Conservation (phyloP, 202 grass and related monocot genomes). For the Saccharum hybrid region DNA sequence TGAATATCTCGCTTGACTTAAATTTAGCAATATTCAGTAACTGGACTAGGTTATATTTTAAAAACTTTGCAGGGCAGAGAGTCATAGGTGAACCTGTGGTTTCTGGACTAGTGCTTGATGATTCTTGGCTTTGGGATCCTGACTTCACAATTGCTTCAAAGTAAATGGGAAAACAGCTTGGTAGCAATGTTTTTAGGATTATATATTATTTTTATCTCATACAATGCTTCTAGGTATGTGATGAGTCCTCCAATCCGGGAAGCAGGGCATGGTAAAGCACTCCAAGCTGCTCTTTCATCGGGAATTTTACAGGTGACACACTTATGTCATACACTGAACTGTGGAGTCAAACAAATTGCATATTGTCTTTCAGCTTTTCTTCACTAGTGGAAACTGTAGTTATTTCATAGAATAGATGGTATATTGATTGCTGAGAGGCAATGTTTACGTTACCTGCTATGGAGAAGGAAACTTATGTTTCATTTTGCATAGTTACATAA, state of each 20-base stretch:
- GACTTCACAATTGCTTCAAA: slow-evolving; percentile 85
- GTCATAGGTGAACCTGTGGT: slow-evolving; percentile 92
- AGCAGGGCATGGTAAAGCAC: slow-evolving; percentile 79
- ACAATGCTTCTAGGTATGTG: slow-evolving; percentile 75
- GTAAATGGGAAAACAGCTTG: slow-evolving; percentile 44
- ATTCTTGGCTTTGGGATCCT: slow-evolving; percentile 96
- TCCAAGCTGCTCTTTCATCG: slow-evolving; percentile 87
- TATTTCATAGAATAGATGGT: background rate
- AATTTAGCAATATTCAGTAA: slow-evolving; percentile 18
- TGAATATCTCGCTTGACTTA: slow-evolving; percentile 6
- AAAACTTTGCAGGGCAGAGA: slow-evolving; percentile 72
- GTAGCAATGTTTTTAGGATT: slow-evolving; percentile 28
- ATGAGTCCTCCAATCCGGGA: slow-evolving; percentile 97
- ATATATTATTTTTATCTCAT: slow-evolving; percentile 42
- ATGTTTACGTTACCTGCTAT: slow-evolving; percentile 5
- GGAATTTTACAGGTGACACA: slow-evolving; percentile 80
- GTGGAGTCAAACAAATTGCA: background rate
- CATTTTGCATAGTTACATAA: slow-evolving; percentile 18
- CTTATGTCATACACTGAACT: slow-evolving; percentile 15
- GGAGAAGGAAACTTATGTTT: background rate
- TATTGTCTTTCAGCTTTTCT: slow-evolving; percentile 9
- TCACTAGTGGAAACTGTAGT: slow-evolving; percentile 6
- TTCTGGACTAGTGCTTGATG: slow-evolving; percentile 91
- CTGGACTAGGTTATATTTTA: slow-evolving; percentile 22
- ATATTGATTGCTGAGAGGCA: slow-evolving; percentile 4